phyloP scores from a whole-genome alignment of 2,329 filamentous ascomycete species.

The Ophiosphaerella korrae region DNA sequence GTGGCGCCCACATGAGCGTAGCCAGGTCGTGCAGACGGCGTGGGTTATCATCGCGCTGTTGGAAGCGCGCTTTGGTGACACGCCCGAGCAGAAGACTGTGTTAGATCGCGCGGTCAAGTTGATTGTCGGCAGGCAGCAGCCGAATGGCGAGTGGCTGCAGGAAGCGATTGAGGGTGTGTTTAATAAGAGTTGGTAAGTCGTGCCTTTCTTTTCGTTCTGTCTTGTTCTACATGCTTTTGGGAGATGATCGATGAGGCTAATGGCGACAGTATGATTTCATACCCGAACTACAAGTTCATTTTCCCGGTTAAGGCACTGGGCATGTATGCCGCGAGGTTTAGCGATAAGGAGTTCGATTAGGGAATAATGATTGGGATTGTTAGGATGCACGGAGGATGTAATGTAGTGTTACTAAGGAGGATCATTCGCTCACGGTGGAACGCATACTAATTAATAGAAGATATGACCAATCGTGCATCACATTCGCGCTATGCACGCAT shows the following conservation, averaged over 20 bases:
- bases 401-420: not conserved
- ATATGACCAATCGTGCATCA: too few species aligned
- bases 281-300: slow-evolving; percentile 98
- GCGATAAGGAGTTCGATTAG: slow-evolving; percentile 31
- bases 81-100: slow-evolving; percentile 70
- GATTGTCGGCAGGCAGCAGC: slow-evolving; percentile 82
- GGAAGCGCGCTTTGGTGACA: slow-evolving; percentile 80
- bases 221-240: not conserved
- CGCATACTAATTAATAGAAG: too few species aligned
- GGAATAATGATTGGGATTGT: not conserved
- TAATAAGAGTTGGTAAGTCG: slow-evolving; percentile 88
- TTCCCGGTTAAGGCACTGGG: slow-evolving; percentile 94
- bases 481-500: too few species aligned
- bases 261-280: slow-evolving; percentile 82
- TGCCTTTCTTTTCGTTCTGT: not conserved
- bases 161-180: slow-evolving; percentile 98
- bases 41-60: slow-evolving; percentile 85
- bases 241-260: slow-evolving; percentile 10
- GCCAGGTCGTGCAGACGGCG: slow-evolving; percentile 91
- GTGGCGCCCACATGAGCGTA: slow-evolving; percentile 77
- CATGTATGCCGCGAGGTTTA: slow-evolving; percentile 68
- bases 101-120: slow-evolving; percentile 76
- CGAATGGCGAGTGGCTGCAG: slow-evolving; percentile 92
- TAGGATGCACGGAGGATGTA: not conserved
- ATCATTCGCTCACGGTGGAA: too few species aligned